A percentile compares a stretch with the other conserved stretches of the same genome.
These are phyloP conservation scores for Cardiospermum halicacabum DNA, from an alignment of 345 rosid genomes.

Conservation along the genomic window DNA sequence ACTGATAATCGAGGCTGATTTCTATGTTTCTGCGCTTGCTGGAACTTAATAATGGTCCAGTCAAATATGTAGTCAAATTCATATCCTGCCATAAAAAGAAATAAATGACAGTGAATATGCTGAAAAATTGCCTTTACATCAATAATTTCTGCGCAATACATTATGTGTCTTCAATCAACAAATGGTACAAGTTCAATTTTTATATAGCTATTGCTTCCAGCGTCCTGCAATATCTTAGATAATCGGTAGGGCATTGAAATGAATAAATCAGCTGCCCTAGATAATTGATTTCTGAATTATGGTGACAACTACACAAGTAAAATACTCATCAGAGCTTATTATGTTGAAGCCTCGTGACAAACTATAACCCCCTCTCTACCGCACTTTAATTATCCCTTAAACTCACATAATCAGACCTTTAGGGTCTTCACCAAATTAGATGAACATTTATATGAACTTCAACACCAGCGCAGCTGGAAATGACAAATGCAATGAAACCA, in stretches of 20 bases:
- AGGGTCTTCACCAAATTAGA: not conserved
- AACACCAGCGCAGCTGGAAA: not conserved
- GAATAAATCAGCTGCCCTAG: too few relatives aligned
- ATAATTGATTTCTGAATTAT: too few relatives aligned
- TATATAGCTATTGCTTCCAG: not conserved
- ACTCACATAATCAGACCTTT: not conserved
- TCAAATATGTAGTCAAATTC: constrained; percentile 83
- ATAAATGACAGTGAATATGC: not conserved
- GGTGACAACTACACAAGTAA: not conserved
- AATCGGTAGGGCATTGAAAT: not conserved
- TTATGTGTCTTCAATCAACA: not conserved
- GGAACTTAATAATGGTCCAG: constrained; percentile 94
- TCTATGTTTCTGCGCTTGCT: constrained; percentile 66
- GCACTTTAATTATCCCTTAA: not conserved
- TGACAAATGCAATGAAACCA: not conserved
- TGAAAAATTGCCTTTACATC: not conserved
- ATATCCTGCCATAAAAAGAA: constrained; percentile 50
- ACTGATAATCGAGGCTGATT: constrained; percentile 59
- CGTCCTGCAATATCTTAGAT: not conserved
- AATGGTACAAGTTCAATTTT: not conserved
- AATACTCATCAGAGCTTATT: not conserved
- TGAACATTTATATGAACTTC: not conserved
- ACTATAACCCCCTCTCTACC: not conserved
- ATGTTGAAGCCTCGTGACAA: not conserved
- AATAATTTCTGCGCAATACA: not conserved